A percentile compares a stretch with the other conserved stretches of the same genome.
These are phyloP conservation scores for Posidonia australis DNA, from an alignment of 106 monocot species.

Conservation along the genomic window DNA sequence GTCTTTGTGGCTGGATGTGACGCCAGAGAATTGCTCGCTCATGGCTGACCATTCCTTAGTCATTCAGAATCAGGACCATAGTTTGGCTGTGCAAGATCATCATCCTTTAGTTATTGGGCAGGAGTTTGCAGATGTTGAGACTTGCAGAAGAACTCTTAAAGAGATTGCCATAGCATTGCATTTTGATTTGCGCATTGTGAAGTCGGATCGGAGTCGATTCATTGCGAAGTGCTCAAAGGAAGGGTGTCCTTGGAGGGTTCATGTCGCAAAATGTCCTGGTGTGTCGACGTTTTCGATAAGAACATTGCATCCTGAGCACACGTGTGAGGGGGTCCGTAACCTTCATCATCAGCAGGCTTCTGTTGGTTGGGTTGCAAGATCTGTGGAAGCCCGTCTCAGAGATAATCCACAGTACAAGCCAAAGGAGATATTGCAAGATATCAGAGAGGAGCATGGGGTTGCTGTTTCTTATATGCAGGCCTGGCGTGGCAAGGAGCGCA, in stretches of 20 bases:
- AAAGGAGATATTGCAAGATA: constrained; percentile 94
- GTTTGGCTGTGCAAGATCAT: constrained; percentile 23
- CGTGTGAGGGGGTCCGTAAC: constrained; percentile 76
- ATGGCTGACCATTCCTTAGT: too few relatives aligned
- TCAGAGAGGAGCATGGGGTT: constrained; percentile 84
- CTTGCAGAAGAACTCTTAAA: constrained; percentile 66
- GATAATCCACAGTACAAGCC: constrained; percentile 89
- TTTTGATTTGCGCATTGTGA: constrained; percentile 92
- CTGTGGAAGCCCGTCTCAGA: constrained; percentile 73
- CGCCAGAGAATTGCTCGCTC: too few relatives aligned
- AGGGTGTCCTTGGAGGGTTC: constrained; percentile 94
- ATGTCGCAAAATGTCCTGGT: constrained; percentile 88
- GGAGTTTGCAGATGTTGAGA: constrained; percentile 85
- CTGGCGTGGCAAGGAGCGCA: constrained; percentile 95
- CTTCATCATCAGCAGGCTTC: constrained; percentile 93
- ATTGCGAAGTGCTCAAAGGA: constrained; percentile 92
- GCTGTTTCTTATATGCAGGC: constrained; percentile 99
- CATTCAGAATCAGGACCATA: constrained; percentile 9
- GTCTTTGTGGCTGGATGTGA: too few relatives aligned
- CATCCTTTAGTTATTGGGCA: constrained; percentile 63
- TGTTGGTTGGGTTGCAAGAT: constrained; percentile 98
- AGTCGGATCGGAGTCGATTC: constrained; percentile 90
- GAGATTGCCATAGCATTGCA: constrained; percentile 89
- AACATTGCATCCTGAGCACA: constrained; percentile 80
- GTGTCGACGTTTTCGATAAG: constrained; percentile 83